A percentile compares a stretch with the other conserved stretches of the same genome.
phyloP scores from a whole-genome alignment of 1,284 basidiomycete genomes.

The Dichomitus squalens region DNA sequence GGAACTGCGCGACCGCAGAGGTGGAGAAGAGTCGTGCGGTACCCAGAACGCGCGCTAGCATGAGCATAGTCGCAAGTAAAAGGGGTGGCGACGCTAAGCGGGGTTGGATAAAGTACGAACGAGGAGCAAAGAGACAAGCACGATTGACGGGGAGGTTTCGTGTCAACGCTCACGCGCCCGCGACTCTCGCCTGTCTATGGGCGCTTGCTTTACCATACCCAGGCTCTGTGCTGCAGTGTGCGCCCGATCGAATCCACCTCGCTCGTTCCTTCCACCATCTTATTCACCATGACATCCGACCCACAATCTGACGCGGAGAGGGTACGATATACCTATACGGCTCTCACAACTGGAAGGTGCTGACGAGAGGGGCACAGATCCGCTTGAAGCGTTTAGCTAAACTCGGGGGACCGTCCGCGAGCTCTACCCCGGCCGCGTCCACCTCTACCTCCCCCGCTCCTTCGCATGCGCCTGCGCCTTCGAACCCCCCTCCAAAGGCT shows the following conservation, averaged over 20 bases:
- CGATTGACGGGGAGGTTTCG: neutral
- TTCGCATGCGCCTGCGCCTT: conserved; percentile 18
- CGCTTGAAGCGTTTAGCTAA: conserved; percentile 86
- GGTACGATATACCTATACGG: conserved; percentile 39
- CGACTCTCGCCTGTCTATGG: neutral
- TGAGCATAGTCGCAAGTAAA: conserved; percentile 23
- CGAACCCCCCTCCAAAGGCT: conserved; percentile 21
- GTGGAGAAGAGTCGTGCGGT: conserved; percentile 39
- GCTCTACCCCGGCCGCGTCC: conserved; percentile 35
- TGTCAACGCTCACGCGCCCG: neutral
- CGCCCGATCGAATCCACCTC: conserved; percentile 6
- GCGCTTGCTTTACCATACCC: neutral
- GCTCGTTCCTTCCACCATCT: conserved; percentile 26
- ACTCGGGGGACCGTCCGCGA: conserved; percentile 52
- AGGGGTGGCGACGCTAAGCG: neutral
- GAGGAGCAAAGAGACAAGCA: neutral
- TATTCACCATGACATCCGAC: conserved; percentile 46
- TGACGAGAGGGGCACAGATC: conserved; percentile 54
- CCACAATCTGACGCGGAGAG: conserved; percentile 78
- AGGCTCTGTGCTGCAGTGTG: neutral
- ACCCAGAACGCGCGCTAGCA: conserved; percentile 26
- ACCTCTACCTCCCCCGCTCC: conserved; percentile 21
- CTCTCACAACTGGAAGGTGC: conserved; percentile 17
- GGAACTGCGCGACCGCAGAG: conserved; percentile 33
- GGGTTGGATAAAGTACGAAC: neutral